These are phyloP conservation scores for Metarhizium humberi DNA, from an alignment of 2,329 filamentous ascomycete species.

Conservation along the genomic window DNA sequence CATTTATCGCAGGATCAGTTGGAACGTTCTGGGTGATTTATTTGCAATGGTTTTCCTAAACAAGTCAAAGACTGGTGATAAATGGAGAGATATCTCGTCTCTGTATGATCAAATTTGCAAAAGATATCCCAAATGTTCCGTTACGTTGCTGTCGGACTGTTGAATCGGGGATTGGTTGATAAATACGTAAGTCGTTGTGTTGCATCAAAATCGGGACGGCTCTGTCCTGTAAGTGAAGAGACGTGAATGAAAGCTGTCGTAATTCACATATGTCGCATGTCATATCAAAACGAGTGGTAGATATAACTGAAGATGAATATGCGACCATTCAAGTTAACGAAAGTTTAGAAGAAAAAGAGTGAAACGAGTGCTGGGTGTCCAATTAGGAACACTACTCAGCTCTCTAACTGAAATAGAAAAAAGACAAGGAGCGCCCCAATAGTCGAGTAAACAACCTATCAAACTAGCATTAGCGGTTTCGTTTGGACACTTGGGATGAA, in stretches of 20 bases:
- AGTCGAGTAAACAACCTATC: neutral
- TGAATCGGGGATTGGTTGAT: slow-evolving; percentile 2
- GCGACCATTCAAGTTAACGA: neutral
- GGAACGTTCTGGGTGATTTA: neutral
- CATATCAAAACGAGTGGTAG: neutral
- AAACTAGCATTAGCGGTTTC: neutral
- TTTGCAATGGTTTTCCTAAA: neutral
- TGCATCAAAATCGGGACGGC: slow-evolving; percentile 6
- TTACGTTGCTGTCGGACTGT: slow-evolving; percentile 1
- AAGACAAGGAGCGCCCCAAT: neutral
- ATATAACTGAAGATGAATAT: neutral
- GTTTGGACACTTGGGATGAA: neutral
- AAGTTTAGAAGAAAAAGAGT: neutral
- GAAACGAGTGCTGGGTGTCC: neutral
- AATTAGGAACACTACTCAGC: neutral
- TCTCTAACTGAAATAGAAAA: neutral
- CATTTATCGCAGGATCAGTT: neutral
- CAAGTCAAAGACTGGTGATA: slow-evolving; percentile 7
- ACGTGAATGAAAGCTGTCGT: neutral
- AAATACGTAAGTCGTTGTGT: neutral
- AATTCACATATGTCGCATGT: slow-evolving; percentile 2
- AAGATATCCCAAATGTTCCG: neutral
- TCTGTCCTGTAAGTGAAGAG: neutral
- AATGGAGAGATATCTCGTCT: neutral
- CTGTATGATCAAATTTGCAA: neutral